Conservation (phyloP, 495 filamentous ascomycete genomes). For the Penicillium herquei region DNA sequence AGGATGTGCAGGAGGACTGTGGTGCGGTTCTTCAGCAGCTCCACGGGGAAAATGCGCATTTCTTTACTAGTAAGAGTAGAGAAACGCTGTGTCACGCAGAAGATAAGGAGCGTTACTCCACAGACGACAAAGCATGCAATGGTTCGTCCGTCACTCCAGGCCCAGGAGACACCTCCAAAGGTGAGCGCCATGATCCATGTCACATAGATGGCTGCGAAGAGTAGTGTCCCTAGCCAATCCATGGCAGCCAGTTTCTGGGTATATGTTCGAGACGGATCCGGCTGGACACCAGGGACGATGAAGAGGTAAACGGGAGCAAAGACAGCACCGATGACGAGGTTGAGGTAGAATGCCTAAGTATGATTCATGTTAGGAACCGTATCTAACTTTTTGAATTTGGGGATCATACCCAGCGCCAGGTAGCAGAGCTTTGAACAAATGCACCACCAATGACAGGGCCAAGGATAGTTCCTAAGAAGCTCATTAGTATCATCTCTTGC, state of each 20-base stretch:
- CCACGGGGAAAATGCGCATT: constrained; percentile 51
- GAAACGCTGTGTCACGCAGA: constrained; percentile 9
- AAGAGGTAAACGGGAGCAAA: constrained; percentile 7
- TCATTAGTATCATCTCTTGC: not conserved
- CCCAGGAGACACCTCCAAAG: constrained; percentile 28
- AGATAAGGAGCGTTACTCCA: constrained; percentile 42
- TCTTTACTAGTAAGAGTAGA: constrained; percentile 39
- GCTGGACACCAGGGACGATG: constrained; percentile 6
- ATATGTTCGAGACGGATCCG: not conserved
- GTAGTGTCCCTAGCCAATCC: not conserved
- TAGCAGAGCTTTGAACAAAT: not conserved
- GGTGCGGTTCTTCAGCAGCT: constrained; percentile 43
- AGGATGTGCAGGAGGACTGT: constrained; percentile 45
- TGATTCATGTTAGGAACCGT: not conserved
- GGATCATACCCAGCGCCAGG: constrained; percentile 5
- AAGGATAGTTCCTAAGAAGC: constrained; percentile 45
- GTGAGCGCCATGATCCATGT: constrained; percentile 20
- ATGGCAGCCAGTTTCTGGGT: not conserved
- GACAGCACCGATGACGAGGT: constrained; percentile 2
- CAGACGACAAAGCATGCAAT: constrained; percentile 51
- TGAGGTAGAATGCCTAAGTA: constrained; percentile 9
- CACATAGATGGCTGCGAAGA: not conserved
- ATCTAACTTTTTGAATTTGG: too few species aligned
- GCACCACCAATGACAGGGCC: constrained; percentile 9
- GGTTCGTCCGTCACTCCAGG: constrained; percentile 41